Evolutionary conservation across 1,284 basidiomycete species (phyloP).

Genomic region (Stygiomarasmius scandens): DNA sequence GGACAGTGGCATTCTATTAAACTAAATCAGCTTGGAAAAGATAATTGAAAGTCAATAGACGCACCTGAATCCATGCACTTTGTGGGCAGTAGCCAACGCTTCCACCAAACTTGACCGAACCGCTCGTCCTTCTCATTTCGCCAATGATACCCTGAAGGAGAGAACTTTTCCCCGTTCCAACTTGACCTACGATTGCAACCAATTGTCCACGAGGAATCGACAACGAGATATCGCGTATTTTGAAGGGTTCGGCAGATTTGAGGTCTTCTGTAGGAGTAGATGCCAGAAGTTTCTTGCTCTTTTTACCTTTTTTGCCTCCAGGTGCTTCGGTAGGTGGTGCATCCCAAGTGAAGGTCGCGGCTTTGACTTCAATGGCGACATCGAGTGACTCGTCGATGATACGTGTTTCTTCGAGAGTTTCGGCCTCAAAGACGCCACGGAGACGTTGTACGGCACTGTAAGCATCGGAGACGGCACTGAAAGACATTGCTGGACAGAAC

Average conservation of each 20-base stretch:
- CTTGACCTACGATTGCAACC: conserved; percentile 78
- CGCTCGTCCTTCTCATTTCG: conserved; percentile 72
- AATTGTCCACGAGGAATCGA: conserved; percentile 72
- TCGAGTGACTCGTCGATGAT: conserved; percentile 52
- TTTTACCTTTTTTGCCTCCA: conserved; percentile 39
- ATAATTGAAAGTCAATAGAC: conserved; percentile 4
- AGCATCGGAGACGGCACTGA: conserved; percentile 80
- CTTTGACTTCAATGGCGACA: conserved; percentile 64
- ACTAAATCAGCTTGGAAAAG: neutral
- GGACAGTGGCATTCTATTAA: conserved; percentile 64
- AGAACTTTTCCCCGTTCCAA: conserved; percentile 71
- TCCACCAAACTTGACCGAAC: conserved; percentile 71
- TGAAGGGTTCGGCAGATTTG: conserved; percentile 47
- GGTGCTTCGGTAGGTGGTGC: conserved; percentile 59
- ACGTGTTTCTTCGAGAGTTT: conserved; percentile 63
- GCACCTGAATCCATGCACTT: conserved; percentile 85
- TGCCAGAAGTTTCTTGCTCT: conserved; percentile 20
- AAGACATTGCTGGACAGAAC: conserved; percentile 62
- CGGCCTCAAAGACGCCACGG: conserved; percentile 76
- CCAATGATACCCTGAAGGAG: conserved; percentile 80
- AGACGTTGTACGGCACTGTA: conserved; percentile 74
- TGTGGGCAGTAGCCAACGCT: conserved; percentile 83
- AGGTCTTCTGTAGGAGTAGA: conserved; percentile 30
- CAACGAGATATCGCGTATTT: conserved; percentile 63
- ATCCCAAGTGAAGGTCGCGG: conserved; percentile 86